Base-by-base conservation (phyloP, 2,329 filamentous ascomycete genomes). In the Penicillium sp. region DNA sequence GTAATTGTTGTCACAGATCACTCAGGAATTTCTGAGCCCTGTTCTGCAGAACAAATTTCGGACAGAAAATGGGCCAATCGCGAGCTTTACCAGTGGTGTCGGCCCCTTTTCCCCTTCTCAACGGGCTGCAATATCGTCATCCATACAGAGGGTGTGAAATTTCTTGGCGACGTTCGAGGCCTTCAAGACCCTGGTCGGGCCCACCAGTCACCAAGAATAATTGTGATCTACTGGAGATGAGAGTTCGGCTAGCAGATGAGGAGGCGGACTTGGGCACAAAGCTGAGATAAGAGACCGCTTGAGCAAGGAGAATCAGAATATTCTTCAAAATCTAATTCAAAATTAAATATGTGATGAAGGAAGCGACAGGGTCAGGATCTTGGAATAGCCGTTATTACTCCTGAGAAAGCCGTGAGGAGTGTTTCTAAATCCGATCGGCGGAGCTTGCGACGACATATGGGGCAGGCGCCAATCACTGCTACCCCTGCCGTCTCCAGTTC, bases 111-210 rank as follows among this genome's bases (percentile, higher is more conserved):
- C 35, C 35, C 35, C 35, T 15, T 13, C 15, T 41, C n/a, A 17
- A 54, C 31, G 26, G 52, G 52, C 19, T 15, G 13, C 29, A 23
- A 31, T 54, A 54, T 51, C 49, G 60, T 54, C 62, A 53, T 49
- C n/a, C 54, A 64, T 49, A 45, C 56, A 54, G 46, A 44, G 29
- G 52, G 26, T 35, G 26, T 21, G 30, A 53, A 9, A 9, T 35
- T 58, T 41, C 65, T 67, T 59, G 64, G 61, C 65, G 58, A 59
- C 55, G 64, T 66, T 67, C 64, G 66, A 67, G 66, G 66, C 66
- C 64, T 62, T 66, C 58, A 64, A 67, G 66, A 67, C 66, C 64
- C 64, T 66, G 60, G 46, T 45, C 35, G 50, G 58, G 44, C 56
- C 64, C 60, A 66, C 64, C 31, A 41, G 35, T 41, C 38, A 38